Percentiles rank a stretch among this genome's conserved stretches.
phyloP scores from a whole-genome alignment of 495 filamentous ascomycete species.

The Penicillium simplicissimum region DNA sequence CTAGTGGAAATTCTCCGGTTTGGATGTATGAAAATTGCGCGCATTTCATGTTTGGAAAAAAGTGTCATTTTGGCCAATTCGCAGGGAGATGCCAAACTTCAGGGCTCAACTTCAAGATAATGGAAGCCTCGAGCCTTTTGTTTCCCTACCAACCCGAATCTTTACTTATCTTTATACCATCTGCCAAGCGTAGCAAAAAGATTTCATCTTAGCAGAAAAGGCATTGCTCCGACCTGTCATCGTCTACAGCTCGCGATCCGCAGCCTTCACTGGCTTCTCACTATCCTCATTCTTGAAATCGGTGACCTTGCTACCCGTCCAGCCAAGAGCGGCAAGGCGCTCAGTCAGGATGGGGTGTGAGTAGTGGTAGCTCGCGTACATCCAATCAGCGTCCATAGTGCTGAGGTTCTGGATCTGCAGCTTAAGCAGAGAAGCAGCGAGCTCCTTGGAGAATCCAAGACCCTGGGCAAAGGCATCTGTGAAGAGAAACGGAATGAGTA shows the following conservation, averaged over 20 bases:
- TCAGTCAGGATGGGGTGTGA: slow-evolving; percentile 96
- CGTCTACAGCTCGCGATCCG: slow-evolving; percentile 58
- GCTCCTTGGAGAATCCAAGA: slow-evolving; percentile 82
- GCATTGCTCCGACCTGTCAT: neutral
- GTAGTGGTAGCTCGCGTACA: slow-evolving; percentile 97
- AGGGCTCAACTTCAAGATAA: slow-evolving; percentile 13
- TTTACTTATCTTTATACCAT: slow-evolving; percentile 1
- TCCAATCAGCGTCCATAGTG: slow-evolving; percentile 97
- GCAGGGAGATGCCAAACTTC: slow-evolving; percentile 9
- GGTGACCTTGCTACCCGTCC: slow-evolving; percentile 65
- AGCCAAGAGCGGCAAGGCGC: slow-evolving; percentile 84
- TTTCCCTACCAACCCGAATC: neutral
- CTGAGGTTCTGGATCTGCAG: slow-evolving; percentile 97
- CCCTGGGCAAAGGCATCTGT: slow-evolving; percentile 77
- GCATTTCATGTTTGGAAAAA: slow-evolving; percentile 27
- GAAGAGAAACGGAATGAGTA: neutral
- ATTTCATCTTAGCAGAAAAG: slow-evolving; percentile 13
- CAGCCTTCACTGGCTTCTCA: slow-evolving; percentile 55
- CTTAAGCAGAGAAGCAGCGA: slow-evolving; percentile 88
- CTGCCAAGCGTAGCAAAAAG: slow-evolving; percentile 6
- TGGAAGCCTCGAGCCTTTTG: slow-evolving; percentile 9
- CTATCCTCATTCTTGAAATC: slow-evolving; percentile 49
- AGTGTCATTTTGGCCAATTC: slow-evolving; percentile 18
- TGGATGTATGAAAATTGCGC: slow-evolving; percentile 14
- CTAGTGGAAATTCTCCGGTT: slow-evolving; percentile 12